Evolutionary conservation across 2,329 filamentous ascomycete species (phyloP).

Genomic region (Neofusicoccum umdonicola): DNA sequence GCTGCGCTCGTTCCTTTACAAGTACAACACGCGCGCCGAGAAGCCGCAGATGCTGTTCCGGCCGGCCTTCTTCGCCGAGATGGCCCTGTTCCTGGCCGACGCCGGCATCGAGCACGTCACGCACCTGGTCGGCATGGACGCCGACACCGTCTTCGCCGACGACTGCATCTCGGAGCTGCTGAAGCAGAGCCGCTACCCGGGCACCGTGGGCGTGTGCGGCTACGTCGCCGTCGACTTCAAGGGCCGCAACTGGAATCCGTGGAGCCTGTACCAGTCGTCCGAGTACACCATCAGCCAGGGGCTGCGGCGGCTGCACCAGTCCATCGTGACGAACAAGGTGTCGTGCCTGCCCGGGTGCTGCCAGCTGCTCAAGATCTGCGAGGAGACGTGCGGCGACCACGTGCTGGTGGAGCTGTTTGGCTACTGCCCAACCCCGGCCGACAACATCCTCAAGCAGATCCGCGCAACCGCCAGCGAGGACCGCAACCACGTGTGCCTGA

Average conservation of each 20-base stretch:
- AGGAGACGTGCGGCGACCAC: slow-evolving; percentile 36
- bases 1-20: slow-evolving; percentile 49
- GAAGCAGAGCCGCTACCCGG: slow-evolving; percentile 37
- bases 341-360: slow-evolving; percentile 52
- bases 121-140: slow-evolving; percentile 25
- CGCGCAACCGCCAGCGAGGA: slow-evolving; percentile 52
- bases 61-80: slow-evolving; percentile 19
- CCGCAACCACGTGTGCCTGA: slow-evolving; percentile 50
- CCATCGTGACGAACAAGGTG: slow-evolving; percentile 50
- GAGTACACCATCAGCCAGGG: slow-evolving; percentile 37
- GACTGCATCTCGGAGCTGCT: slow-evolving; percentile 48
- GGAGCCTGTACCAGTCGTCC: slow-evolving; percentile 45
- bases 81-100: slow-evolving; percentile 18
- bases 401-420: slow-evolving; percentile 47
- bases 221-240: slow-evolving; percentile 51
- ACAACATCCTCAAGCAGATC: slow-evolving; percentile 50
- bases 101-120: slow-evolving; percentile 15
- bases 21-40: slow-evolving; percentile 46
- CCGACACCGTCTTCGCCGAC: slow-evolving; percentile 48
- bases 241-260: slow-evolving; percentile 41
- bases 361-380: slow-evolving; percentile 51
- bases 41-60: slow-evolving; percentile 22
- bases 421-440: slow-evolving; percentile 50
- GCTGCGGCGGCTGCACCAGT: slow-evolving; percentile 50
- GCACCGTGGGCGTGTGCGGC: slow-evolving; percentile 49